Conservation (phyloP, 495 filamentous ascomycete genomes). For the Neurospora tetraspora region DNA sequence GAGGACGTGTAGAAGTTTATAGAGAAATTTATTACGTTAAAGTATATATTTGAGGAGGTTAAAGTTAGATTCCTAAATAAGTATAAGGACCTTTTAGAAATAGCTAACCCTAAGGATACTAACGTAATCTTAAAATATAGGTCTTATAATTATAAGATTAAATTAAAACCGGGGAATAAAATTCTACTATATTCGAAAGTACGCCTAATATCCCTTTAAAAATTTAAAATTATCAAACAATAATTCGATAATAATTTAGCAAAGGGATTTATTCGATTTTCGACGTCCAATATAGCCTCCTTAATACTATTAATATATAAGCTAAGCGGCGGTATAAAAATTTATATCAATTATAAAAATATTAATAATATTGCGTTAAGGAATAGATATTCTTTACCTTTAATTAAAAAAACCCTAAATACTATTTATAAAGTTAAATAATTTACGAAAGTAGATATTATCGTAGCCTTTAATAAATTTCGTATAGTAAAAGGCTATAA, state of each 20-base stretch:
- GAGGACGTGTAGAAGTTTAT: neutral
- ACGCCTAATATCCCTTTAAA: neutral
- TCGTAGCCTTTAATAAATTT: neutral
- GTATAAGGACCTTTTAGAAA: neutral
- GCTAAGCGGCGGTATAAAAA: neutral
- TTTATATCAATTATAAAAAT: neutral
- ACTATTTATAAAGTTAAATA: neutral
- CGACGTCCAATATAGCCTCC: neutral
- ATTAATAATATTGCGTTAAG: neutral
- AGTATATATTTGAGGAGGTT: neutral
- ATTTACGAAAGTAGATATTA: neutral
- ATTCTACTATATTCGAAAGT: neutral
- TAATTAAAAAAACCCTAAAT: neutral
- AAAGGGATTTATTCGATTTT: neutral
- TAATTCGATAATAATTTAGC: neutral
- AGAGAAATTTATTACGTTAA: neutral
- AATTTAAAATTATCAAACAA: neutral
- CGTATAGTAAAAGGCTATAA: neutral
- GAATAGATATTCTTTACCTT: neutral
- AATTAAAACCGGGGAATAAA: neutral
- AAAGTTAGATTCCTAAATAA: neutral
- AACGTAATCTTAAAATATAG: neutral
- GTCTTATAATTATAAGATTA: neutral
- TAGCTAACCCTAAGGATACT: accelerated
- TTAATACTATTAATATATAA: neutral